Evolutionary conservation across 176 grass and related monocot species (phyloP), one percentile per base, ranked within the genome.

Genomic region (Cenchrus purpureus): DNA sequence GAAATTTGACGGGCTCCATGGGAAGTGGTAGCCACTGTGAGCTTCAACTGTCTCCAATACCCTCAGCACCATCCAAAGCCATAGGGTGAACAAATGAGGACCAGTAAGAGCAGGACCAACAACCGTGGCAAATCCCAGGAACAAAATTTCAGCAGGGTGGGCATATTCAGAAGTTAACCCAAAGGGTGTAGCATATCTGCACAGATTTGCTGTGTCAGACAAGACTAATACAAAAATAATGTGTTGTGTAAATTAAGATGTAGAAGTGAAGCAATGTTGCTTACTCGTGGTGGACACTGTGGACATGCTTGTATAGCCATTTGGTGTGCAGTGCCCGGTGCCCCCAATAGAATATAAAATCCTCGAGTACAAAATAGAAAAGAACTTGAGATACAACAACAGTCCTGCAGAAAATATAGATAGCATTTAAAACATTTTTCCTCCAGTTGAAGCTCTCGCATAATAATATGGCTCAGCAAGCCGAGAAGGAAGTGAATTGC

Each of bases 1-100:
- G 85, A 95, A 98, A 84, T 98, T 98, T 28, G 96, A 98, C 48
- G 96, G 96, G 96, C 91, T 98, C 93, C 93, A 98, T 9, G 96
- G 93, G 73, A 98, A 98, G 59, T 95, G 96, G 65, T 95, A 98
- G 45, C 96, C 96, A 16, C 96, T 93, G 87, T 97, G 95, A 87
- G 92, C 92, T 88, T 97, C 95, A 25, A 97, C 95, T 6, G 92
- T 97, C 89, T 97, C 95, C 61, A 97, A 65, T 59, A 97, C 88
- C 82, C 95, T 91, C 85, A 97, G 84, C 40, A 88, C 81, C 92
- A 97, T 93, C 96, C 96, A 98, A 17, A 95, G 31, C 96, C 96
- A 93, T 14, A 98, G 82, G 14, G 96, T 98, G 72, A 95, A 92
- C 73, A 98, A 51, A 79, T 59, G 57, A 19, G 96, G 96, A 13